Base-by-base conservation (phyloP, 2,329 filamentous ascomycete genomes). In the Xylaria sp. region DNA sequence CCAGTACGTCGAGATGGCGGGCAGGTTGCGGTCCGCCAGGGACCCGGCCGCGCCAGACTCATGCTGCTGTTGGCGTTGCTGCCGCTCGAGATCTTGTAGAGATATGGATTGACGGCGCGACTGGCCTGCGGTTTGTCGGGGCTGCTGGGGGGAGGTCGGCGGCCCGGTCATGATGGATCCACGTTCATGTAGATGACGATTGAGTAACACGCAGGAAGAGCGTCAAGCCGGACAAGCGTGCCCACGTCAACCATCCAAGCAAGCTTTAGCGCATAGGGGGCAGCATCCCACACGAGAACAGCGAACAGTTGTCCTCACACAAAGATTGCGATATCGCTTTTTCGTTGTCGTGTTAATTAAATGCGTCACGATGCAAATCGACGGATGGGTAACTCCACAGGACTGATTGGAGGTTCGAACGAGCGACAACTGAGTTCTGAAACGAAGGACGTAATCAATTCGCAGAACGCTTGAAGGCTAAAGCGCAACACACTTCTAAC, bases 21-120 rank as follows among this genome's bases (percentile, higher is more conserved):
- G 81, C 37, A 84, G 75, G 67, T 74, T 76, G 65, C 72, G 73
- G 64, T 74, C 74, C 69, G 76, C 73, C 62, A 73, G 73, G 63
- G 73, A 73, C 25, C 69, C 72, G 51, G 71, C 68, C 48, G 57
- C 63, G 50, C 72, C 71, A 25, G 58, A 72, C 59, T 62, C 72
- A 69, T 73, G 72, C 60, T 74, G 74, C 20, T 58, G 69, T 48
- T 74, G 72, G 56, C 66, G 67, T 34, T 80, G 77, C 31, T 79
- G 78, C 44, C 65, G 69, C 37, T 70, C 71, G 59, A 92, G 83
- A 74, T 91, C 88, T 80, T 90, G 90, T 67, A 95, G 84, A 69
- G 91, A 92, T 81, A 96, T 94, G 71, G 91, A 90, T 76, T 87
- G 87, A 69, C 84, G 82, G 67, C 76, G 73, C 46, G 80, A 78